These are phyloP conservation scores for Hypoxylon perforatum DNA, from an alignment of 495 filamentous ascomycete genomes.

Conservation along the genomic window DNA sequence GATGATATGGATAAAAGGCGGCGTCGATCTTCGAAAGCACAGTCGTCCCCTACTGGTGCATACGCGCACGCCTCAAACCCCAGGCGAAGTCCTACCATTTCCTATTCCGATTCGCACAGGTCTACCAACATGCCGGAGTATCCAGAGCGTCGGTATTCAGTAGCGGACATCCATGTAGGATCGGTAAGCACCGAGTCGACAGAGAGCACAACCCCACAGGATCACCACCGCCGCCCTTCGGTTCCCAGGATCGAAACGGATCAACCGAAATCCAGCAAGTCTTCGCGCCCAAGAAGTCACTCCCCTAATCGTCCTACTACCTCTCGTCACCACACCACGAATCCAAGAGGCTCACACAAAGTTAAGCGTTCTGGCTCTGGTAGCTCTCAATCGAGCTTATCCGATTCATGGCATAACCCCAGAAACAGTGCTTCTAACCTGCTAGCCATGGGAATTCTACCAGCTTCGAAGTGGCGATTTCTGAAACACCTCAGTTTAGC, in stretches of 20 bases:
- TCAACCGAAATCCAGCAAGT: slow-evolving; percentile 52
- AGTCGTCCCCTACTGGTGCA: slow-evolving; percentile 76
- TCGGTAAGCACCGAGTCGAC: slow-evolving; percentile 57
- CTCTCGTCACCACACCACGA: slow-evolving; percentile 73
- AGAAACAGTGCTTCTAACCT: slow-evolving; percentile 80
- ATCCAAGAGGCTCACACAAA: slow-evolving; percentile 72
- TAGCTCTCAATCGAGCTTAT: slow-evolving; percentile 90
- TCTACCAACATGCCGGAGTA: slow-evolving; percentile 73
- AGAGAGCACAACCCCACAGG: slow-evolving; percentile 44
- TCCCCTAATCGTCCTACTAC: slow-evolving; percentile 81
- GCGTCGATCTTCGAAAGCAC: slow-evolving; percentile 84
- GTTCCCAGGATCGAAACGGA: slow-evolving; percentile 53
- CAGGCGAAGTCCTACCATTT: slow-evolving; percentile 63
- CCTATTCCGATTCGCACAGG: slow-evolving; percentile 66
- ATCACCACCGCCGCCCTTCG: slow-evolving; percentile 54
- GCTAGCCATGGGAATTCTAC: slow-evolving; percentile 70
- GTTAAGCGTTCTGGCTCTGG: slow-evolving; percentile 88
- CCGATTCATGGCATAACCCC: slow-evolving; percentile 70
- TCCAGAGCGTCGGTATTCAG: slow-evolving; percentile 64
- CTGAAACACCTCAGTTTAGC: slow-evolving; percentile 89
- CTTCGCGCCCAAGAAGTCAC: slow-evolving; percentile 71
- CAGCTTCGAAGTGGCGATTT: slow-evolving; percentile 92
- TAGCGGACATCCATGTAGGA: slow-evolving; percentile 57
- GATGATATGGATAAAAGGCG: slow-evolving; percentile 95
- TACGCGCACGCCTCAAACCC: slow-evolving; percentile 72